These are phyloP conservation scores for Cutaneotrichosporon cavernicola DNA, from an alignment of 1,284 basidiomycete species.

Conservation along the genomic window DNA sequence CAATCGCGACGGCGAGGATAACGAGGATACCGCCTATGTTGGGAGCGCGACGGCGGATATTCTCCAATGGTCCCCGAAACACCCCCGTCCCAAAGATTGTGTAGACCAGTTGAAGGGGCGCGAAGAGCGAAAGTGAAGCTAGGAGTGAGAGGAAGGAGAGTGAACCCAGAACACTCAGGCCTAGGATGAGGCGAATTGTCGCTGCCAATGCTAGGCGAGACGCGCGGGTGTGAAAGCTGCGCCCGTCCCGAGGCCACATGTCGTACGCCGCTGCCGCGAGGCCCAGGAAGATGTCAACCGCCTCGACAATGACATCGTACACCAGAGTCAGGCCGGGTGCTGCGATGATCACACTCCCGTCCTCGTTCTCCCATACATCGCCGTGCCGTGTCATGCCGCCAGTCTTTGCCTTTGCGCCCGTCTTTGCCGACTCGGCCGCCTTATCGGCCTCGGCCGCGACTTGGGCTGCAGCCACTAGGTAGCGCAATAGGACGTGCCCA, in stretches of 20 bases:
- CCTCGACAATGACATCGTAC: constrained; percentile 37
- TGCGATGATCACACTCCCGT: constrained; percentile 32
- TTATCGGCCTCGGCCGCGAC: neutral
- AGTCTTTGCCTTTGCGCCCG: neutral
- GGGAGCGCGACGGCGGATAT: constrained; percentile 11
- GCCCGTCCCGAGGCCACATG: constrained; percentile 3
- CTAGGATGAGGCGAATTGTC: constrained; percentile 43
- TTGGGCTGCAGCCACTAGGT: constrained; percentile 13
- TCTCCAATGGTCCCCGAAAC: constrained; percentile 16
- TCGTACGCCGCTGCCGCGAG: constrained; percentile 30
- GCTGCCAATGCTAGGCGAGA: constrained; percentile 19
- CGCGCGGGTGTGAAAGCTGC: constrained; percentile 4
- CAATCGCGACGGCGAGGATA: constrained; percentile 38
- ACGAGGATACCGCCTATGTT: constrained; percentile 26
- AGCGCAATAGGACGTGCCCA: constrained; percentile 36
- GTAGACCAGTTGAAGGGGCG: constrained; percentile 47
- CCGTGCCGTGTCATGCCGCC: constrained; percentile 6
- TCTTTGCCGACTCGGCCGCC: neutral
- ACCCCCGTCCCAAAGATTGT: constrained; percentile 42
- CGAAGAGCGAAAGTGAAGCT: constrained; percentile 43
- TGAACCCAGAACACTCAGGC: constrained; percentile 48
- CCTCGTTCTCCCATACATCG: constrained; percentile 17
- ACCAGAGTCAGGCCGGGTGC: constrained; percentile 36
- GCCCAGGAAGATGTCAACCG: constrained; percentile 39
- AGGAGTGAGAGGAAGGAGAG: constrained; percentile 47